Evolutionary conservation across 108 stramenopile species (phyloP), one percentile per base, ranked within the genome.

Genomic region (Discostella stelligeroides): DNA sequence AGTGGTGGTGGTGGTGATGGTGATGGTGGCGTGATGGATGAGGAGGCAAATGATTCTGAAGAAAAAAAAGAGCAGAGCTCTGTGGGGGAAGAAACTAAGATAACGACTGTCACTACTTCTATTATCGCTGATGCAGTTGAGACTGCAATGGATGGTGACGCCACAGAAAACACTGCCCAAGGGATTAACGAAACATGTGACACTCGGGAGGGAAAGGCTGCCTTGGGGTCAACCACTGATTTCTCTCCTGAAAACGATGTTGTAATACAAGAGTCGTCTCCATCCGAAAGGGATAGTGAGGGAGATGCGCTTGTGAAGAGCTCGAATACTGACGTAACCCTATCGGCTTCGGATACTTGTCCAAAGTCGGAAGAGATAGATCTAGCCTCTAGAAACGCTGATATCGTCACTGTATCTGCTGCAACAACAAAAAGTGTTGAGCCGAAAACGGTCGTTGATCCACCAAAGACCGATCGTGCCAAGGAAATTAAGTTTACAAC

Each of bases 231-330:
- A n/a, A n/a, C n/a, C n/a, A n/a, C n/a, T 6, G 34, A 34, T 5
- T 5, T 6, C 3, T 34, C 34, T 0, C 18, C 54, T 11, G 42
- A 14, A 13, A 46, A 15, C 15, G 17, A 30, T 21, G 25, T 17
- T 12, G 14, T 23, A 12, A 47, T 30, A 58, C 0, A 8, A 48
- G 24, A 56, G 57, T 37, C n/a, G n/a, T n/a, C n/a, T n/a, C n/a
- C n/a, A n/a, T n/a, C 23, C 34, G 17, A 17, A 54, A 55, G 20
- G 48, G 11, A 53, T 7, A 15, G 5, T 21, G 62, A 27, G 4
- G 66, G 23, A n/a, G 67, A 61, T 46, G 67, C 37, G 7, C 60
- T 60, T 2, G 61, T 60, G 67, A 59, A 60, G 29, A 59, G 61
- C 34, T 34, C 6, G 34, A 34, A 34, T 34, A 6, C 34, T 5